phyloP scores from a whole-genome alignment of 352 stramenopile species.

The Blastocystis sp. region DNA sequence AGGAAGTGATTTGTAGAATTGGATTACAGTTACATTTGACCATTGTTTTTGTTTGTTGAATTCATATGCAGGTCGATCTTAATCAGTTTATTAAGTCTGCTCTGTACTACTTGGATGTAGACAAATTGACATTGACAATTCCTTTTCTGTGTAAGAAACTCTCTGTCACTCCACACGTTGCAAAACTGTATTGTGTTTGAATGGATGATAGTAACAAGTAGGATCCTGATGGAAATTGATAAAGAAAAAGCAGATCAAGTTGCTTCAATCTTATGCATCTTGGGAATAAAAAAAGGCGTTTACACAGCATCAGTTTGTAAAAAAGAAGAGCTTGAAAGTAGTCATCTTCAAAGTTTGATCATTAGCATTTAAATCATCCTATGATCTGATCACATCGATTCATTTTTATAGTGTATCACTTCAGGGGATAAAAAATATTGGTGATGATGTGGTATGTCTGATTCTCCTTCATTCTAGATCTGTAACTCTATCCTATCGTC shows the following conservation, averaged over 20 bases:
- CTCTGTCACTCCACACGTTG: neutral
- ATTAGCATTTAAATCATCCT: neutral
- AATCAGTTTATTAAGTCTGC: neutral
- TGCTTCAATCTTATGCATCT: neutral
- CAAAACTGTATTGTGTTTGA: neutral
- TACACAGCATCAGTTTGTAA: constrained; percentile 8
- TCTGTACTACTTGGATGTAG: neutral
- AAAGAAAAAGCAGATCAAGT: neutral
- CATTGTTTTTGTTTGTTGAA: neutral
- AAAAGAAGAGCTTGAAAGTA: neutral
- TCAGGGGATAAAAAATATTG: neutral
- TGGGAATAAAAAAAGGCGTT: neutral
- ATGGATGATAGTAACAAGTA: neutral
- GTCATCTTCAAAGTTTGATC: neutral
- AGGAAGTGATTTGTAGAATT: neutral
- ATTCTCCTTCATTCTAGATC: neutral
- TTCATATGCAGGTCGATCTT: neutral
- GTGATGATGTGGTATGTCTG: neutral
- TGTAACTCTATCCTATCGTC: constrained; percentile 3
- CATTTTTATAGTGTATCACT: constrained; percentile 34
- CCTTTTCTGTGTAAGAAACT: constrained; percentile 19
- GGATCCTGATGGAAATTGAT: constrained; percentile 10
- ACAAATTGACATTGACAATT: constrained; percentile 8
- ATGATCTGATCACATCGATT: neutral
- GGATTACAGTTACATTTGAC: neutral